phyloP scores from a whole-genome alignment of 768 basidiomycete species.

The Termitomyces sp. region DNA sequence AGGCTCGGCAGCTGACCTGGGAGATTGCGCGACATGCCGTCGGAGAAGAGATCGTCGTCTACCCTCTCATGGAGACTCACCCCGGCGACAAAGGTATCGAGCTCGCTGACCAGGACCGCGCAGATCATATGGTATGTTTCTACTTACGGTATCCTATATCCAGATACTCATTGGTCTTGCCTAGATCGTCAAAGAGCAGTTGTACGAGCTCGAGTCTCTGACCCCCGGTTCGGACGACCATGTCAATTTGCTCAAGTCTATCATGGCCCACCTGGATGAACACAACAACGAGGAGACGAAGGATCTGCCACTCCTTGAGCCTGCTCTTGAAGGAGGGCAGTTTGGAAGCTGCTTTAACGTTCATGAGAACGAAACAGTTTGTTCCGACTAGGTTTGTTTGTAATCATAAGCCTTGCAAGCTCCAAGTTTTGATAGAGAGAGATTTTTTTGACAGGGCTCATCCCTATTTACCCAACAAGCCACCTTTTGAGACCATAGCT shows the following conservation, averaged over 20 bases:
- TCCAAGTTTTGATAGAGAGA: no score
- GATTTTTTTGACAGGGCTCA: conserved; percentile 34
- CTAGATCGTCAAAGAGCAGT: conserved; percentile 15
- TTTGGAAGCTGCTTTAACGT: conserved; percentile 39
- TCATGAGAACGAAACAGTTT: conserved; percentile 58
- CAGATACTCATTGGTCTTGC: neutral
- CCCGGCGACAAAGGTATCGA: conserved; percentile 47
- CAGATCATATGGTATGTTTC: conserved; percentile 47
- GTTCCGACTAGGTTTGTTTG: conserved; percentile 58
- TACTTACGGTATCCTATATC: neutral
- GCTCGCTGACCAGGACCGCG: conserved; percentile 53
- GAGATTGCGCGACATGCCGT: conserved; percentile 60
- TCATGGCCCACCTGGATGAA: conserved; percentile 45
- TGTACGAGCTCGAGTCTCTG: conserved; percentile 39
- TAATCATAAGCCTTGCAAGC: conserved; percentile 1
- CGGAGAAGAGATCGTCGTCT: conserved; percentile 62
- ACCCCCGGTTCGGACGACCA: conserved; percentile 40
- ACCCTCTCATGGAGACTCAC: conserved; percentile 57
- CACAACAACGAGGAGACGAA: conserved; percentile 57
- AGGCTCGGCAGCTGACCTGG: conserved; percentile 56
- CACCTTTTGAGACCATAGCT: conserved; percentile 57
- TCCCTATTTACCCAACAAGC: conserved; percentile 50
- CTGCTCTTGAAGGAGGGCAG: conserved; percentile 41
- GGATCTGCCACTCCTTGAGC: conserved; percentile 54
- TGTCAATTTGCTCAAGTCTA: conserved; percentile 33